Conservation (phyloP, 495 filamentous ascomycete genomes). For the Sporormia fimetaria region DNA sequence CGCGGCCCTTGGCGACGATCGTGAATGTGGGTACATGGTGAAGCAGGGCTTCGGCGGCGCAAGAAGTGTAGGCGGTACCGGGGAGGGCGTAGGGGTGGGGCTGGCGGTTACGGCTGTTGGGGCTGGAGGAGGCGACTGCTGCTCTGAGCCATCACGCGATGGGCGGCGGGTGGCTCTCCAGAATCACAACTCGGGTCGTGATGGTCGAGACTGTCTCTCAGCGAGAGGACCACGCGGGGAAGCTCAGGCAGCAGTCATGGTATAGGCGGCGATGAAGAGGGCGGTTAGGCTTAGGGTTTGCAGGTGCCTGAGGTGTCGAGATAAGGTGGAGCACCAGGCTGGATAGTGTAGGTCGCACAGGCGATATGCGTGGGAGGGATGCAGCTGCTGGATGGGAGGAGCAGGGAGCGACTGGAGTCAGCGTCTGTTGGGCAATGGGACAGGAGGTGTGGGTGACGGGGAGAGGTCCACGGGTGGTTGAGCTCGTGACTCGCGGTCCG, state of each 20-base stretch:
- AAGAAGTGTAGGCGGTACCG: not conserved
- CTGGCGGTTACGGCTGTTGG: slow-evolving; percentile 13
- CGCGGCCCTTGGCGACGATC: slow-evolving; percentile 20
- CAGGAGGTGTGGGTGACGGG: too few species aligned
- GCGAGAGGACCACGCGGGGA: slow-evolving; percentile 20
- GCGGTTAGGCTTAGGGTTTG: slow-evolving; percentile 5
- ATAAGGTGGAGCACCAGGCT: slow-evolving; percentile 19
- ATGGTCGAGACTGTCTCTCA: slow-evolving; percentile 17
- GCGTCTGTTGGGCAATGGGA: not conserved
- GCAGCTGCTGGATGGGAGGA: not conserved
- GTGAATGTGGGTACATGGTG: slow-evolving; percentile 23
- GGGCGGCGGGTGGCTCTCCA: slow-evolving; percentile 15
- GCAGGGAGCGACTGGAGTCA: not conserved
- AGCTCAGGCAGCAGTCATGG: slow-evolving; percentile 27
- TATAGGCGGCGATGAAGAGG: slow-evolving; percentile 14
- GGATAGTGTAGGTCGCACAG: too few species aligned
- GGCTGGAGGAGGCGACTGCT: slow-evolving; percentile 15
- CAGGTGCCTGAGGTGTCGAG: slow-evolving; percentile 17
- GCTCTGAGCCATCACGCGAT: slow-evolving; percentile 25
- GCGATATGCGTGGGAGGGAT: slow-evolving; percentile 1
- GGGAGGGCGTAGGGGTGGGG: slow-evolving; percentile 1
- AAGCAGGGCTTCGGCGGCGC: slow-evolving; percentile 3
- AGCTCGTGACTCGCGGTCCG: slow-evolving; percentile 25
- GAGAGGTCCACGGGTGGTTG: too few species aligned
- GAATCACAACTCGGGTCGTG: slow-evolving; percentile 3